Conservation (phyloP, 2,329 filamentous ascomycete species). For the Aspergillus ochraceus region DNA sequence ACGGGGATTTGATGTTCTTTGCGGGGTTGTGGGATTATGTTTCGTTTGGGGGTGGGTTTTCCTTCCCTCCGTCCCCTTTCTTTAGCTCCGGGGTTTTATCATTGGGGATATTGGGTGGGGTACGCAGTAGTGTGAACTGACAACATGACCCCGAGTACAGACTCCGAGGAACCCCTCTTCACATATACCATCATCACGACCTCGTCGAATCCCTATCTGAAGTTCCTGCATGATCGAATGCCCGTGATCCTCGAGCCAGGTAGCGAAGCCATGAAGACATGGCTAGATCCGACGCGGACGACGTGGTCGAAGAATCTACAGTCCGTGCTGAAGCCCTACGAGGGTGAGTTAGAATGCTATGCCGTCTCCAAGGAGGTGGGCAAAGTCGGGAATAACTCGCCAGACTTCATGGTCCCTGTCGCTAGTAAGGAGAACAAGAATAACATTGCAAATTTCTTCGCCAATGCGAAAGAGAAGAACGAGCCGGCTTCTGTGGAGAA, state of each 20-base stretch:
- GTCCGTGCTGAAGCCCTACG: conserved; percentile 72
- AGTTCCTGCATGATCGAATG: conserved; percentile 92
- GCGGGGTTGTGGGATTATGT: conserved; percentile 92
- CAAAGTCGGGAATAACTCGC: conserved; percentile 89
- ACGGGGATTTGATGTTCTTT: conserved; percentile 82
- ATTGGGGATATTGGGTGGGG: too few species aligned
- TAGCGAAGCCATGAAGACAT: conserved; percentile 67
- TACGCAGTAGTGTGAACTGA: neutral
- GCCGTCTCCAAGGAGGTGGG: conserved; percentile 85
- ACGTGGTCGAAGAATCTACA: conserved; percentile 82
- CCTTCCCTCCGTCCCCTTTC: neutral
- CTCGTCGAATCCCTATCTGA: conserved; percentile 75
- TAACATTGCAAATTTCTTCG: conserved; percentile 94
- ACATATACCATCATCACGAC: conserved; percentile 96
- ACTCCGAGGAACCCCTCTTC: conserved; percentile 68
- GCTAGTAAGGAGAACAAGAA: conserved; percentile 84
- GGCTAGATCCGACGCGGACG: conserved; percentile 72
- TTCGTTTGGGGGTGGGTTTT: conserved; percentile 65
- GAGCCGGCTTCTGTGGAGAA: conserved; percentile 14
- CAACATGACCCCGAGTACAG: conserved; percentile 31
- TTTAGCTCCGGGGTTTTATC: too few species aligned
- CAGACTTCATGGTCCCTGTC: conserved; percentile 77
- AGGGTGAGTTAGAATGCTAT: conserved; percentile 79
- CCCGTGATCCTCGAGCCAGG: conserved; percentile 83
- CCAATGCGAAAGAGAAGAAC: conserved; percentile 49